These are phyloP conservation scores for Neurospora sp. DNA, from an alignment of 495 filamentous ascomycete genomes.

Conservation along the genomic window DNA sequence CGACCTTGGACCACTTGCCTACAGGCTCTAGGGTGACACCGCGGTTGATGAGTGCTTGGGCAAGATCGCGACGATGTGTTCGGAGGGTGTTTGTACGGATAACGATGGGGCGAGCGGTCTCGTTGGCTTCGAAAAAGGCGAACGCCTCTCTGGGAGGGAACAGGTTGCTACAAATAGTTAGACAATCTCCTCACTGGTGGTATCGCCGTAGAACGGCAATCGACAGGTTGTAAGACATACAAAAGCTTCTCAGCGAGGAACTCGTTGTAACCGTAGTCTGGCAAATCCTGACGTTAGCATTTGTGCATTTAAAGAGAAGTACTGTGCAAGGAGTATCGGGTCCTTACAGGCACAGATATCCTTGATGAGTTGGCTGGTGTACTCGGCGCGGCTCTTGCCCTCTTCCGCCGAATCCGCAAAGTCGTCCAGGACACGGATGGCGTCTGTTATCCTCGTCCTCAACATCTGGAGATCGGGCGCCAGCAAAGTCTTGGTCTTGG, in stretches of 20 bases:
- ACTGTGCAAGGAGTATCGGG: background rate
- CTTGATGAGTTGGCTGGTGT: constrained; percentile 73
- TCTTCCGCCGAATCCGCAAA: constrained; percentile 69
- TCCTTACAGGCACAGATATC: constrained; percentile 67
- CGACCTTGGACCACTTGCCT: constrained; percentile 97
- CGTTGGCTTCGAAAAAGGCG: constrained; percentile 97
- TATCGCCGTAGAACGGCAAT: background rate
- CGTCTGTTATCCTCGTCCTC: constrained; percentile 84
- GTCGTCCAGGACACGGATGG: constrained; percentile 81
- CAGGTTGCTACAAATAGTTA: constrained; percentile 48
- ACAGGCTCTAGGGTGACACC: constrained; percentile 94
- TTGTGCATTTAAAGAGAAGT: background rate
- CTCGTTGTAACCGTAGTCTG: constrained; percentile 73
- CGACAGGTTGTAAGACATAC: constrained; percentile 1
- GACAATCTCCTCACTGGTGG: background rate
- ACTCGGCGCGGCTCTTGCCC: constrained; percentile 73
- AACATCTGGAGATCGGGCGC: constrained; percentile 86
- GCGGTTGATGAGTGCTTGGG: constrained; percentile 91
- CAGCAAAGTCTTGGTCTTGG: constrained; percentile 43
- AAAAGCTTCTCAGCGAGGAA: constrained; percentile 29
- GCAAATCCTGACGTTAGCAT: background rate
- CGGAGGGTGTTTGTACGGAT: constrained; percentile 89
- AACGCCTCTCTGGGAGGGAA: constrained; percentile 93
- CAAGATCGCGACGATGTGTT: constrained; percentile 83
- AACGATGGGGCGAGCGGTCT: constrained; percentile 66